Evolutionary conservation across 2,329 filamentous ascomycete genomes (phyloP), one percentile per base, ranked within the genome.

Genomic region (Hymenoscyphus albidus): DNA sequence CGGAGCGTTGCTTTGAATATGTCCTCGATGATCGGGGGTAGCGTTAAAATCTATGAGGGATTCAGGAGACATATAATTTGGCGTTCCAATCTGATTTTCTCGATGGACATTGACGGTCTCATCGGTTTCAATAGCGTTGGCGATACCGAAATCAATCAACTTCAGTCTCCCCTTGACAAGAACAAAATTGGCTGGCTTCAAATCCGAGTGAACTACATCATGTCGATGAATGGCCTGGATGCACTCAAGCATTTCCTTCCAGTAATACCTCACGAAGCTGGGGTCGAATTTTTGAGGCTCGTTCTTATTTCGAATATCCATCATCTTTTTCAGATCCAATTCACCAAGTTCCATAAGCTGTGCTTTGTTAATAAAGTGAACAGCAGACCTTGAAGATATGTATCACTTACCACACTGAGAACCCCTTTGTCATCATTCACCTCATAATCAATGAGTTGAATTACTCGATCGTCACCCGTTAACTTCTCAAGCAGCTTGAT

Each of bases 191-290:
- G 93, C 93, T 0, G 95, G 95, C 77, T 99, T 99, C 44, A 99
- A 82, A 75, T 99, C 95, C 0, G 93, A 97, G 78, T 99, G 95
- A 2, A 99, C 95, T 68, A 99, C 93, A 74, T 97, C 93, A 75
- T 89, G 84, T 13, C 90, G 85, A 75, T 99, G 95, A 0, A 99
- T 93, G 0, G 94, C 87, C 70, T 91, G 86, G 5, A 99, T 87
- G 75, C 95, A 98, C 76, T 97, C 93, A 18, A 99, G 88, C 95
- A 99, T 99, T 78, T 99, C 95, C 77, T 96, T 95, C 95, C 95
- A 99, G 81, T 97, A 97, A 78, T 91, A 96, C n/a, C 95, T 90
- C 13, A 95, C 92, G 76, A 98, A 97, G 62, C 90, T 91, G 1
- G 92, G 84, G 74, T 99, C 95, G 66, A 99, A 89, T 65, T 83